These are phyloP conservation scores for Colletotrichum sp. DNA, from an alignment of 2,329 filamentous ascomycete genomes.

Conservation along the genomic window DNA sequence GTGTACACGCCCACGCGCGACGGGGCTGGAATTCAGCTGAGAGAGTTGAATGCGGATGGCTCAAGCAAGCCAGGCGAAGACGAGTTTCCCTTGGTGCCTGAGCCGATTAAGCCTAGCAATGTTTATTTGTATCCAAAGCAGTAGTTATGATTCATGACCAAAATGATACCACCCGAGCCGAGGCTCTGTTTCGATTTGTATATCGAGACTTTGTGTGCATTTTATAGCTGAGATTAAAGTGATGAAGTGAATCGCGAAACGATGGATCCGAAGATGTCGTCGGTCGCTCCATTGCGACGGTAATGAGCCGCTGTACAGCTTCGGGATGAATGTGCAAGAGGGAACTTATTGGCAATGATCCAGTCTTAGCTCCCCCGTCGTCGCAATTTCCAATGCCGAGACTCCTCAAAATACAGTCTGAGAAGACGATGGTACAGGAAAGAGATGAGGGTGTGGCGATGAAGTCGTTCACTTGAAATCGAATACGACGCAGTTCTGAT, in stretches of 20 bases:
- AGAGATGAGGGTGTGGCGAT: neutral
- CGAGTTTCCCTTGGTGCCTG: neutral
- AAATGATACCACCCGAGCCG: conserved; percentile 14
- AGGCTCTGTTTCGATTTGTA: neutral
- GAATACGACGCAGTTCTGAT: neutral
- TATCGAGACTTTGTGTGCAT: neutral
- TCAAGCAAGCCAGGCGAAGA: neutral
- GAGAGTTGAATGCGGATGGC: neutral
- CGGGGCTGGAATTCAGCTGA: neutral
- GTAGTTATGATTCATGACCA: conserved; percentile 17
- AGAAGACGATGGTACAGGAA: neutral
- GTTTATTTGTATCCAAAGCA: conserved; percentile 10
- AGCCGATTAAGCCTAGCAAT: neutral
- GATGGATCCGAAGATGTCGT: neutral
- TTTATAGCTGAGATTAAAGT: neutral
- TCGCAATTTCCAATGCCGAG: no score
- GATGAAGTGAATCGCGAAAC: neutral
- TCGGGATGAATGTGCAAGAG: neutral
- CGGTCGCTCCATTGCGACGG: neutral
- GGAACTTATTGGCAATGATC: neutral
- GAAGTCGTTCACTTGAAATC: neutral
- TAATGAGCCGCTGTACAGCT: no score
- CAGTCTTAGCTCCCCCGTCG: no score
- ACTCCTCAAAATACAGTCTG: neutral
- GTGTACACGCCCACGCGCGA: neutral